Base-by-base conservation (phyloP, 352 stramenopile genomes). In the Pythium monospermum region DNA sequence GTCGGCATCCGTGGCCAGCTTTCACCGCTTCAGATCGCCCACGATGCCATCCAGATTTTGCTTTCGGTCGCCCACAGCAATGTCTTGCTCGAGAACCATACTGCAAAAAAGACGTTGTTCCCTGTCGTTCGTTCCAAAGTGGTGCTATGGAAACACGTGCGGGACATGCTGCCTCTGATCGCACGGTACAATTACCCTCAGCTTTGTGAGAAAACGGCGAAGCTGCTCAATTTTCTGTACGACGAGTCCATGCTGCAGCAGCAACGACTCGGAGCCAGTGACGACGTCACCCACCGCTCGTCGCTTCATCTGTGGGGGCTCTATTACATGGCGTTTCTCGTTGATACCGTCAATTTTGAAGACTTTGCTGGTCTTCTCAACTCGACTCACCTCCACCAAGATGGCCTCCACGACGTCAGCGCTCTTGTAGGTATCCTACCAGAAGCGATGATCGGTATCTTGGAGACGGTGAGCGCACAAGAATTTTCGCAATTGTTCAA, bases 401-500 rank as follows among this genome's bases (percentile, higher is more conserved):
- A 60, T 39, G 75, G 64, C 8, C 75, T 84, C 21, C 57, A 75
- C 13, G 73, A 64, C 32, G 47, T 37, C 6, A 96, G 71, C 40
- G 90, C 66, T n/a, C 66, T 99, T 5, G 65, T 64, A 2, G 76
- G 62, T 18, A 81, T 99, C 5, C 66, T 99, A 2, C 94, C 96
- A 0, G 73, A 94, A 31, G 85, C 86, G 15, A 79, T 98, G 73
- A 87, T 98, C 16, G 82, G 72, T 18, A 71, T 95, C 19, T 71
- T 99, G 0, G 73, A 92, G 2, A 84, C 66, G n/a, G 74, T 87
- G 28, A 85, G 77, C 5, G 59, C 78, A 0, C 68, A 87, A 32
- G 73, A 77, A 32, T 98, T 98, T 57, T 75, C 82, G 1, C 75
- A 96, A 22, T 64, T 97, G 6, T 97, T 98, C 48, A 85, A 70